These are phyloP conservation scores for Fraxinus albicans DNA, from an alignment of 305 asterid species.

Conservation along the genomic window DNA sequence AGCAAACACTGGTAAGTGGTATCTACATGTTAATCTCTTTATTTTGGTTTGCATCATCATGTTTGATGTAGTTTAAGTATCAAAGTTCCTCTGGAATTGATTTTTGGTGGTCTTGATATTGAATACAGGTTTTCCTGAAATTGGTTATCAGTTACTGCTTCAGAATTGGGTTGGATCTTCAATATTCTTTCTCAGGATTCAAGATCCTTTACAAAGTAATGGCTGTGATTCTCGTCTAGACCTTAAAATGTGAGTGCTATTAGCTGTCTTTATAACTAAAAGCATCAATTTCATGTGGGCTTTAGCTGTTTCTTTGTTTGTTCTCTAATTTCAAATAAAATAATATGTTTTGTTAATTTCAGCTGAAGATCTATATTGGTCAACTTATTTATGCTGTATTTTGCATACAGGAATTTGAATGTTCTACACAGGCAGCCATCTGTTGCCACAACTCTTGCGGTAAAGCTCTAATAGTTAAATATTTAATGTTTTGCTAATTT, in stretches of 20 bases:
- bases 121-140: slow-evolving; percentile 73
- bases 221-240: slow-evolving; percentile 10
- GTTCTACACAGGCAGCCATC: slow-evolving; percentile 65
- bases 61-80: slow-evolving; percentile 4
- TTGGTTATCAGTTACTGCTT: slow-evolving; percentile 78
- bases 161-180: slow-evolving; percentile 92
- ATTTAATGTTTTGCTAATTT: slow-evolving; percentile 8
- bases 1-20: slow-evolving; percentile 70
- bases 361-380: not conserved
- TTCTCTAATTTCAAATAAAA: not conserved
- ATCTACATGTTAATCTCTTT: slow-evolving; percentile 20
- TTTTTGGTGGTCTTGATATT: slow-evolving; percentile 26
- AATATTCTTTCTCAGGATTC: slow-evolving; percentile 56
- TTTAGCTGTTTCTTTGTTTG: slow-evolving; percentile 12
- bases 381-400: slow-evolving; percentile 5
- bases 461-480: slow-evolving; percentile 29
- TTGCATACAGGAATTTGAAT: slow-evolving; percentile 63
- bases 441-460: slow-evolving; percentile 69
- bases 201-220: slow-evolving; percentile 68
- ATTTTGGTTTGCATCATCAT: slow-evolving; percentile 11
- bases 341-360: too few relatives aligned
- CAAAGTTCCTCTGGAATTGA: not conserved
- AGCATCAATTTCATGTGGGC: slow-evolving; percentile 11
- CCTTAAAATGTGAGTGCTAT: slow-evolving; percentile 2
- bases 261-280: not conserved